Evolutionary conservation across 768 basidiomycete genomes (phyloP).

Genomic region (Termitomyces sp.): DNA sequence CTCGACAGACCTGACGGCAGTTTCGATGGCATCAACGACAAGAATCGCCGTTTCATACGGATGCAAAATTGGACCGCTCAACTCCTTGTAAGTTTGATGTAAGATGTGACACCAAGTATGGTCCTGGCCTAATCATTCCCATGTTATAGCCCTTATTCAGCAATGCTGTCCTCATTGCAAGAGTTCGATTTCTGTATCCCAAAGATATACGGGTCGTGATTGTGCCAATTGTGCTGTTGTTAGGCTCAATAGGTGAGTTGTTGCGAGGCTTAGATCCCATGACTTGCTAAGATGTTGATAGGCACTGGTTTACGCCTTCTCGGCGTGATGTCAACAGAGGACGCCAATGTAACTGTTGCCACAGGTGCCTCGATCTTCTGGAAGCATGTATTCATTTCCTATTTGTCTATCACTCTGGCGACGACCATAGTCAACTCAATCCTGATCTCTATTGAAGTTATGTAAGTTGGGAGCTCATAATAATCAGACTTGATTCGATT

Average conservation of each 20-base stretch:
- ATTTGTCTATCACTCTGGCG: constrained; percentile 6
- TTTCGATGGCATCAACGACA: constrained; percentile 14
- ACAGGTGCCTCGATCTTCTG: constrained; percentile 1
- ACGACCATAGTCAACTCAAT: constrained; percentile 5
- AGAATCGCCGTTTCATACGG: constrained; percentile 9
- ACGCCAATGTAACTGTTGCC: neutral
- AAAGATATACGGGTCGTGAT: neutral
- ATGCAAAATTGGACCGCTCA: constrained; percentile 14
- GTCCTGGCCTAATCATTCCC: neutral
- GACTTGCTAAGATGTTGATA: neutral
- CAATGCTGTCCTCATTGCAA: constrained; percentile 10
- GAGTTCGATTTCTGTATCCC: constrained; percentile 6
- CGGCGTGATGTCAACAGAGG: constrained; percentile 5
- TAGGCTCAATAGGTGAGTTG: constrained; percentile 9
- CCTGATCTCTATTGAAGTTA: neutral
- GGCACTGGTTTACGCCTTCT: constrained; percentile 13
- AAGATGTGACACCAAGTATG: neutral
- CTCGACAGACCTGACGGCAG: constrained; percentile 11
- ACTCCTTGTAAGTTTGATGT: constrained; percentile 5
- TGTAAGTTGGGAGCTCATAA: neutral
- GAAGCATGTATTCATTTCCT: constrained; percentile 11
- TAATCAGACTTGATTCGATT: neutral
- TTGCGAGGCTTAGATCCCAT: neutral
- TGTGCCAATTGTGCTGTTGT: constrained; percentile 3
- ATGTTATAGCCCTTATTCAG: constrained; percentile 11